A percentile compares a stretch with the other conserved stretches of the same genome.
Conservation (phyloP, 2,329 filamentous ascomycete species). For the Neopestalotiopsis clavispora region DNA sequence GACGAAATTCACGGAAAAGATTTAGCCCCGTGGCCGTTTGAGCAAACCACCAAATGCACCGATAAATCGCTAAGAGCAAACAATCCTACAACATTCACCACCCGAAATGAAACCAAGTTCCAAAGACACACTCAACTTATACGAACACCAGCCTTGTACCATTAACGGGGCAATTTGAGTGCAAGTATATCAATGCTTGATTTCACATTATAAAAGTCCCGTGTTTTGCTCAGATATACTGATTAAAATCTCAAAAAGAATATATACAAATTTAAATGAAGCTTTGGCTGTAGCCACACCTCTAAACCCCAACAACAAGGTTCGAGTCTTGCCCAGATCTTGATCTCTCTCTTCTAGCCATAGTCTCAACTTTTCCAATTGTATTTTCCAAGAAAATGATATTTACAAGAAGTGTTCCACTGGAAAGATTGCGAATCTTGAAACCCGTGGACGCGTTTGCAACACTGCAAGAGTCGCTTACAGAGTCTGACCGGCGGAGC, state of each 20-base stretch:
- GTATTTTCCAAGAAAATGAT: neutral
- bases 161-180: too few relatives aligned
- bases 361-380: neutral
- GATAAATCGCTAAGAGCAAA: too few relatives aligned
- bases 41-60: too few relatives aligned
- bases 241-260: neutral
- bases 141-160: too few relatives aligned
- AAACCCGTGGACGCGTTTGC: neutral
- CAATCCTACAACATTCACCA: too few relatives aligned
- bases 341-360: neutral
- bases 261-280: constrained; percentile 10
- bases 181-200: too few relatives aligned
- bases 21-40: too few relatives aligned
- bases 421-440: neutral
- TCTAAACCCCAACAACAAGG: neutral
- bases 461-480: neutral
- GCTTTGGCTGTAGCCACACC: neutral
- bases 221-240: too few relatives aligned
- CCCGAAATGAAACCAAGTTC: too few relatives aligned
- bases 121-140: neutral
- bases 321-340: neutral
- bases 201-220: too few relatives aligned
- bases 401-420: neutral
- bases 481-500: constrained; percentile 44
- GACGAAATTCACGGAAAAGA: too few relatives aligned